These are phyloP conservation scores for Cryptococcus sp. DNA, from an alignment of 1,284 basidiomycete genomes.

Conservation along the genomic window DNA sequence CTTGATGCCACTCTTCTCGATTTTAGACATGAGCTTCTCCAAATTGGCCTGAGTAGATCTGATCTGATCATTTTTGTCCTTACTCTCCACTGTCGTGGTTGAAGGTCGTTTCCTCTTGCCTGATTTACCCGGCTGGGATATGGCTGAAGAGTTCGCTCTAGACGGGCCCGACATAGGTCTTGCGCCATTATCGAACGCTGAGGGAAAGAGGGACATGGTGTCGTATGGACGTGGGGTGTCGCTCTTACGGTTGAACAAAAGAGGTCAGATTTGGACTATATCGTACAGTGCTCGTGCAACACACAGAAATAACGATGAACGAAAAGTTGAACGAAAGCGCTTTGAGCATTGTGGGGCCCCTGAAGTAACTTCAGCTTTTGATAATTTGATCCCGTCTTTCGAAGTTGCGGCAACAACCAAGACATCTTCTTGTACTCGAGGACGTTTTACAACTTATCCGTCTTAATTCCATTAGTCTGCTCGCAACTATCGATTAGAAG, in stretches of 20 bases:
- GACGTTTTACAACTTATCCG: too few relatives aligned
- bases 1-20: conserved; percentile 48
- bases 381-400: conserved; percentile 19
- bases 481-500: background rate
- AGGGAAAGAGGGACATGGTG: conserved; percentile 46
- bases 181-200: conserved; percentile 38
- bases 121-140: too few relatives aligned
- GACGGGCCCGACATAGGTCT: conserved; percentile 27
- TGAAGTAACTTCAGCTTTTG: background rate
- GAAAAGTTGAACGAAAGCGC: conserved; percentile 3
- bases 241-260: background rate
- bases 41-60: conserved; percentile 65
- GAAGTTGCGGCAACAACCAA: background rate
- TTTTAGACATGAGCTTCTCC: conserved; percentile 71
- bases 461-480: background rate
- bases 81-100: conserved; percentile 34
- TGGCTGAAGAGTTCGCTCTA: too few relatives aligned
- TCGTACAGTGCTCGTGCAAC: background rate
- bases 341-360: conserved; percentile 1
- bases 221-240: background rate
- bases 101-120: conserved; percentile 67
- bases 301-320: too few relatives aligned
- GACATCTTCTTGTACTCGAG: too few relatives aligned
- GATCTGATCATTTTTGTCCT: conserved; percentile 49
- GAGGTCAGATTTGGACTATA: background rate